These are phyloP conservation scores for Xylogone sp. DNA, from an alignment of 2,329 filamentous ascomycete genomes.

Conservation along the genomic window DNA sequence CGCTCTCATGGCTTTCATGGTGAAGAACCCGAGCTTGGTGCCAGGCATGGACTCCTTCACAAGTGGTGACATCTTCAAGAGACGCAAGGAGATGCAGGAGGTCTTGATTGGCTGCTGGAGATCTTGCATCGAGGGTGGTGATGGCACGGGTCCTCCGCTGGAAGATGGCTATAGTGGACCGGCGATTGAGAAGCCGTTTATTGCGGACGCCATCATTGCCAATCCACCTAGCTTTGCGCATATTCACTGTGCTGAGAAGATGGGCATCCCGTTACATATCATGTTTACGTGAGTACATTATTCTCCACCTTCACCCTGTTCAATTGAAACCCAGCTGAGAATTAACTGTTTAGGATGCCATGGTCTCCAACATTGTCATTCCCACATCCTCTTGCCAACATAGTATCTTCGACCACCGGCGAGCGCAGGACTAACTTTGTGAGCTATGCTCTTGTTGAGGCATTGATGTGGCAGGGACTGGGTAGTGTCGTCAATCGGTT, in stretches of 20 bases:
- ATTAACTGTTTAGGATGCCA: conserved; percentile 57
- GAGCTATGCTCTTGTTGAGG: conserved; percentile 65
- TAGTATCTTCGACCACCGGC: conserved; percentile 61
- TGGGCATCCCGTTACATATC: conserved; percentile 72
- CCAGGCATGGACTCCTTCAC: conserved; percentile 74
- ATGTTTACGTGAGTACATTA: conserved; percentile 75
- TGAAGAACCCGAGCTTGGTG: conserved; percentile 83
- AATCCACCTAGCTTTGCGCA: conserved; percentile 77
- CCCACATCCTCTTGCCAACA: conserved; percentile 66
- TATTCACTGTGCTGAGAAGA: conserved; percentile 69
- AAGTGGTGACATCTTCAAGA: conserved; percentile 71
- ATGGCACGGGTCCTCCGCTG: conserved; percentile 46
- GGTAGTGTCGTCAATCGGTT: conserved; percentile 91
- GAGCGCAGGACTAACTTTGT: conserved; percentile 63
- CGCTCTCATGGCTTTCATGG: conserved; percentile 85
- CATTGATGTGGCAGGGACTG: conserved; percentile 73
- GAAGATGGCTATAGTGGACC: conserved; percentile 19
- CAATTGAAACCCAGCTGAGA: background rate
- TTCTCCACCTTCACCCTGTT: background rate
- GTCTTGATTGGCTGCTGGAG: conserved; percentile 85
- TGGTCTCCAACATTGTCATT: conserved; percentile 69
- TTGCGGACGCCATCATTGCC: conserved; percentile 78
- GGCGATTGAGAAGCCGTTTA: conserved; percentile 55
- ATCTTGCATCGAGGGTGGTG: conserved; percentile 75
- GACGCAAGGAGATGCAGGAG: conserved; percentile 70